Evolutionary conservation across 352 stramenopile species (phyloP).

Genomic region (Globisporangium apiculatum): DNA sequence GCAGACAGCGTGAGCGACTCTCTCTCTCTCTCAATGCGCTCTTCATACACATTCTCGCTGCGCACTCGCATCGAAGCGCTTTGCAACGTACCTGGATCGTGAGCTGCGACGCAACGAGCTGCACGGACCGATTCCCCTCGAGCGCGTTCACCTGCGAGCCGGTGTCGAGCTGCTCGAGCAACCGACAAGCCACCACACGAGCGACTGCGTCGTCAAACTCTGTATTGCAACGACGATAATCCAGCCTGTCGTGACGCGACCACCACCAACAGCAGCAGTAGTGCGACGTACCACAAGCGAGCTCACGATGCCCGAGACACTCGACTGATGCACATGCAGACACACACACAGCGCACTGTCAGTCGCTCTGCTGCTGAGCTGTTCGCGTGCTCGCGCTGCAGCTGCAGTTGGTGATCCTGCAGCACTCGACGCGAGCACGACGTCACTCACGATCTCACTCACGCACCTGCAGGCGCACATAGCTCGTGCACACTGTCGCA

Average conservation of each 20-base stretch:
- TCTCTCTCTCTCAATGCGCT: too few relatives aligned
- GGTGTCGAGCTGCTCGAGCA: constrained; percentile 28
- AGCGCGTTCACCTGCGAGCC: constrained; percentile 44
- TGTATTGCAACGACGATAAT: background rate
- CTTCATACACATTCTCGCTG: too few relatives aligned
- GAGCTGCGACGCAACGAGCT: constrained; percentile 34
- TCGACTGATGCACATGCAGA: constrained; percentile 17
- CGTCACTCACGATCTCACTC: background rate
- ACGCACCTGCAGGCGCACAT: constrained; percentile 45
- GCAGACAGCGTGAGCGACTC: background rate
- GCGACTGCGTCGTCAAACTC: too few relatives aligned
- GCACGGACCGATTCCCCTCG: constrained; percentile 20
- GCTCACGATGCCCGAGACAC: constrained; percentile 29
- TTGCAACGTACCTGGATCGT: constrained; percentile 28
- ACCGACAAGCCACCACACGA: background rate
- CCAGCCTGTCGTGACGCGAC: too few relatives aligned
- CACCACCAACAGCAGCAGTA: background rate
- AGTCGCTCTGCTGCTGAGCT: background rate
- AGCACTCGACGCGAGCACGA: background rate
- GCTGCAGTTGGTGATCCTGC: too few relatives aligned
- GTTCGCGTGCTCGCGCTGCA: too few relatives aligned
- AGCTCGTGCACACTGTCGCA: constrained; percentile 45
- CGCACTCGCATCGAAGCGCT: too few relatives aligned
- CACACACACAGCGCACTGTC: background rate
- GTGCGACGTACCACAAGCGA: constrained; percentile 31